A percentile compares a stretch with the other conserved stretches of the same genome.
These are phyloP conservation scores for Cordyceps javanica DNA, from an alignment of 2,329 filamentous ascomycete species.

Conservation along the genomic window DNA sequence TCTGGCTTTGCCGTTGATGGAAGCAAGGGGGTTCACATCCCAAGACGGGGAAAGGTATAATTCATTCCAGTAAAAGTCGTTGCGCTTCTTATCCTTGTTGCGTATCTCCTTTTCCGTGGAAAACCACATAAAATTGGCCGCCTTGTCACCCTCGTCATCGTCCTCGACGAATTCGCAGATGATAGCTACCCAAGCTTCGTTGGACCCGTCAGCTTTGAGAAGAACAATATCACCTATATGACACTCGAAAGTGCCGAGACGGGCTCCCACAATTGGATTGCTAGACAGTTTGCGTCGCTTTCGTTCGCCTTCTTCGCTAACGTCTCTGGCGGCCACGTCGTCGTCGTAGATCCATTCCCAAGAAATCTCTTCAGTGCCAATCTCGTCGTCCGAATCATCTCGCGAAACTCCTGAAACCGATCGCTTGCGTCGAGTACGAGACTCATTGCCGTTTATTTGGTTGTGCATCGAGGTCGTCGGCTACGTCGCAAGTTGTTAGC, in stretches of 20 bases:
- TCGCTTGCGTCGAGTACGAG: conserved; percentile 4
- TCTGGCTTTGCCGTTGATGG: conserved; percentile 83
- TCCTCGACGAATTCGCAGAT: conserved; percentile 75
- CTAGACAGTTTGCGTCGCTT: conserved; percentile 30
- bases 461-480: background rate
- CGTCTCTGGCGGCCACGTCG: conserved; percentile 24
- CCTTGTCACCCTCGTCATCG: conserved; percentile 58
- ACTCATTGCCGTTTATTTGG: background rate
- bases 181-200: conserved; percentile 88
- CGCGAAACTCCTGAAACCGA: background rate
- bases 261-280: conserved; percentile 67
- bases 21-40: conserved; percentile 79
- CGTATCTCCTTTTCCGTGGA: conserved; percentile 84
- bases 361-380: conserved; percentile 62
- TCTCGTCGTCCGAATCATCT: conserved; percentile 69
- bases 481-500: background rate
- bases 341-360: conserved; percentile 73
- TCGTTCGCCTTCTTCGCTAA: conserved; percentile 24
- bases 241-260: conserved; percentile 76
- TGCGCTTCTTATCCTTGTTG: conserved; percentile 74
- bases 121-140: conserved; percentile 93
- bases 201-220: conserved; percentile 78
- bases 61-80: conserved; percentile 78
- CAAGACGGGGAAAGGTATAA: conserved; percentile 84
- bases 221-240: conserved; percentile 76